Percentiles rank a stretch among this genome's conserved stretches.
Conservation (phyloP, 2,329 filamentous ascomycete genomes). For the Pseudogymnoascus sp. region DNA sequence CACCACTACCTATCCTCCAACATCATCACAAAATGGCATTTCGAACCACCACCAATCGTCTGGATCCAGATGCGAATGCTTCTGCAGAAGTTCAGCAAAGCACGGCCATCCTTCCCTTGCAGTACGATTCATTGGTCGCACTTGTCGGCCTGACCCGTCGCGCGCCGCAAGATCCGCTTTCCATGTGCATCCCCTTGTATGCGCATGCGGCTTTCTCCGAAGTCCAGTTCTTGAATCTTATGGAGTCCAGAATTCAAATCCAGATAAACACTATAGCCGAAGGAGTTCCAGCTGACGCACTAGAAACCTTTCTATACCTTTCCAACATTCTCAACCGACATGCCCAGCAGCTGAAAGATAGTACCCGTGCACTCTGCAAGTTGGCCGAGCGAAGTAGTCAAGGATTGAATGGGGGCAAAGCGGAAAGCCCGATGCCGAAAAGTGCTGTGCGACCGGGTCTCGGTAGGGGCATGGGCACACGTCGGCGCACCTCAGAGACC, state of each 20-base stretch:
- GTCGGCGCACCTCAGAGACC: neutral
- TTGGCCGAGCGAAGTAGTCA: conserved; percentile 7
- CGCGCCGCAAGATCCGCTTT: conserved; percentile 6
- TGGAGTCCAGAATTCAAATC: conserved; percentile 16
- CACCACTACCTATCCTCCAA: conserved; percentile 11
- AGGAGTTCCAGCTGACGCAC: conserved; percentile 8
- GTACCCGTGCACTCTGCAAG: conserved; percentile 12
- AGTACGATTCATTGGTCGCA: conserved; percentile 10
- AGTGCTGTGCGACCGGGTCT: neutral
- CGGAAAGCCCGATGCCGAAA: conserved; percentile 4
- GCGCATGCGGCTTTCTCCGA: conserved; percentile 14
- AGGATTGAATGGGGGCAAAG: neutral
- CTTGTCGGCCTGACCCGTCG: conserved; percentile 3
- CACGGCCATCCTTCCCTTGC: conserved; percentile 9
- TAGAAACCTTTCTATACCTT: conserved; percentile 15
- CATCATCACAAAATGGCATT: conserved; percentile 12
- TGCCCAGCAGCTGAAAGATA: conserved; percentile 14
- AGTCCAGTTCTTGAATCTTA: conserved; percentile 17
- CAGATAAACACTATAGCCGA: conserved; percentile 12
- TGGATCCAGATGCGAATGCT: conserved; percentile 8
- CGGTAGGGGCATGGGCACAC: neutral
- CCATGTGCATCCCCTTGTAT: conserved; percentile 12
- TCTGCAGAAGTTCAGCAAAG: conserved; percentile 3
- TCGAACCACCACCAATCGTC: conserved; percentile 12
- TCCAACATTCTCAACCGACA: conserved; percentile 13